Evolutionary conservation across 1,139 yeast genomes (phyloP), one percentile per base, ranked within the genome.

Genomic region (Cylindricascospora bacillispora): DNA sequence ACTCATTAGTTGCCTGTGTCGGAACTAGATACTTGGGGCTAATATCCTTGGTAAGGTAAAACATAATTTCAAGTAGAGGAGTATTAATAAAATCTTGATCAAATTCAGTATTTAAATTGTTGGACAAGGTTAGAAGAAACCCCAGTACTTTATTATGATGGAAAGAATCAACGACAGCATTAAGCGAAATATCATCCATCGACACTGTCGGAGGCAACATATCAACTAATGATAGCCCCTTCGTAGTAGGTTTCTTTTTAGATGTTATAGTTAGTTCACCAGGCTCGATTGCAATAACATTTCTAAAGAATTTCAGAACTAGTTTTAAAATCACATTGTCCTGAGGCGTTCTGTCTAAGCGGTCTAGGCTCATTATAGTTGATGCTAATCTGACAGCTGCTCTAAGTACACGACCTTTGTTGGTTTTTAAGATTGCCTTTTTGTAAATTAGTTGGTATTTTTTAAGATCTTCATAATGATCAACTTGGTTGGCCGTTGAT

Each of bases 321-420:
- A 89, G 63, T 34, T 78, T 70, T 30, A 89, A 56, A 15, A 85
- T 67, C 28, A 79, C 75, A 39, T 73, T 73, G 42, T 86, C 97
- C 28, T 83, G 62, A 1, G 74, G 63, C 3, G 73, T 73, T 38
- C 95, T 64, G 24, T 77, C 76, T 2, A 57, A 43, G 37, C 61
- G 67, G 1, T 67, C 59, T 29, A 67, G 62, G 7, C 67, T 57
- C 32, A 89, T 57, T 0, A 79, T 67, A 1, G 83, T 82, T 9
- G 80, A 55, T 0, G 80, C 79, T 25, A 89, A 53, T 30, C 93
- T 62, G 10, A 83, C 64, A 5, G 79, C 67, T 0, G 93, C 82
- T 42, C 69, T 70, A 24, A 89, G 60, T 0, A 78, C 70, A 28
- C 63, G 64, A 3, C 92, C 89, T 23, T 63, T 60, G 14, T 70